Conservation (phyloP, 495 filamentous ascomycete genomes). For the Bryoglossum gracile region DNA sequence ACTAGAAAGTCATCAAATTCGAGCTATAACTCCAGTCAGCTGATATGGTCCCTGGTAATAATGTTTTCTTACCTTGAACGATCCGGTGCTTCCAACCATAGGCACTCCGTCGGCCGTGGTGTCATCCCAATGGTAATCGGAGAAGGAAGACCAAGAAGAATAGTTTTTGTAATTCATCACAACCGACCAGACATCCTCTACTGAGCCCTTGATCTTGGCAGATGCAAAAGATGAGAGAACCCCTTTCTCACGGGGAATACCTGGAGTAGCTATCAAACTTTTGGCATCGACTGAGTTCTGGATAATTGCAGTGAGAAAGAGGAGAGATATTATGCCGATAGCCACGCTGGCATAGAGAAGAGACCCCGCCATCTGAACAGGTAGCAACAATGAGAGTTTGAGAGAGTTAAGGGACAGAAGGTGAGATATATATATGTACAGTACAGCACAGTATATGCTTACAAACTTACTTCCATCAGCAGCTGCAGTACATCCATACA, state of each 20-base stretch:
- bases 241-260: conserved; percentile 9
- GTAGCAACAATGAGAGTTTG: neutral
- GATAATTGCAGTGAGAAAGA: neutral
- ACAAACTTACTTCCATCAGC: too few relatives aligned
- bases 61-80: conserved; percentile 8
- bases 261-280: conserved; percentile 2
- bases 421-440: neutral
- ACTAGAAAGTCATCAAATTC: neutral
- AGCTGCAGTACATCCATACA: too few relatives aligned
- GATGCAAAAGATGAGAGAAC: conserved; percentile 10
- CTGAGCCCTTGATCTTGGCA: conserved; percentile 7
- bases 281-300: conserved; percentile 1
- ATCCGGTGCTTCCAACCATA: conserved; percentile 7
- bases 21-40: neutral
- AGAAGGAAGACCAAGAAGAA: neutral
- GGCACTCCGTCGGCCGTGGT: conserved; percentile 5
- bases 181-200: conserved; percentile 13
- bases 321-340: neutral
- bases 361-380: neutral
- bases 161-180: conserved; percentile 11
- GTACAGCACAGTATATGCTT: too few relatives aligned
- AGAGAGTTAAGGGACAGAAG: neutral
- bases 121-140: conserved; percentile 9
- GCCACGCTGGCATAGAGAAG: neutral
- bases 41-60: neutral